Evolutionary conservation across 2,329 filamentous ascomycete genomes (phyloP), one percentile per base, ranked within the genome.

Genomic region (Clarireedia monteithiana): DNA sequence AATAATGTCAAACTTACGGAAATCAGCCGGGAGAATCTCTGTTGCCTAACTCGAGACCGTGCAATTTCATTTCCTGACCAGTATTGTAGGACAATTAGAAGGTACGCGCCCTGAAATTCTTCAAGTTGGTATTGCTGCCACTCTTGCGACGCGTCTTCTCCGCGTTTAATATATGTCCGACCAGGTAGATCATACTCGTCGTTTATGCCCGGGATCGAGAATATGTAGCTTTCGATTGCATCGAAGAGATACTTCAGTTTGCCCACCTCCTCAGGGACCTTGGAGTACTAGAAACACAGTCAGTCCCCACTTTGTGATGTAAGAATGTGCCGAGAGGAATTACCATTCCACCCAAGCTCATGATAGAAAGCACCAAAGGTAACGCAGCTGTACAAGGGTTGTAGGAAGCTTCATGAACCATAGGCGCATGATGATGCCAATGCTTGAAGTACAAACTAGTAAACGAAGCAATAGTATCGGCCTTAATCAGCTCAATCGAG

Each of bases 351-450:
- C 67, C 67, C 23, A 69, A 53, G 58, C 64, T 60, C 62, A 67
- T 66, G 14, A 68, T 23, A 6, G 63, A 62, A 42, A 69, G 56
- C 26, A 68, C 60, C 12, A 69, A 56, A 23, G 67, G 66, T 24
- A 67, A 42, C 17, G 66, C 66, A 48, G 65, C 66, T 10, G 50
- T 59, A 44, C 59, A 63, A 24, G 64, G 64, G 58, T 68, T 64
- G 50, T 68, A 69, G 17, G 62, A 63, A 5, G 65, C 51, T 47
- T 68, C 63, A 49, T 69, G 67, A 26, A 69, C 58, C 49, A 68
- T 64, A 6, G 66, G 66, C 12, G 57, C 66, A 62, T 69, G 66
- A 39, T 66, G 64, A 55, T 69, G 66, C 66, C 66, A 69, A 57
- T 68, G 64, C 26, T 58, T 58, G 46, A 69, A 69, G 54, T 69